Conservation (phyloP, 2,329 filamentous ascomycete genomes). For the Botryosphaeria agaves region DNA sequence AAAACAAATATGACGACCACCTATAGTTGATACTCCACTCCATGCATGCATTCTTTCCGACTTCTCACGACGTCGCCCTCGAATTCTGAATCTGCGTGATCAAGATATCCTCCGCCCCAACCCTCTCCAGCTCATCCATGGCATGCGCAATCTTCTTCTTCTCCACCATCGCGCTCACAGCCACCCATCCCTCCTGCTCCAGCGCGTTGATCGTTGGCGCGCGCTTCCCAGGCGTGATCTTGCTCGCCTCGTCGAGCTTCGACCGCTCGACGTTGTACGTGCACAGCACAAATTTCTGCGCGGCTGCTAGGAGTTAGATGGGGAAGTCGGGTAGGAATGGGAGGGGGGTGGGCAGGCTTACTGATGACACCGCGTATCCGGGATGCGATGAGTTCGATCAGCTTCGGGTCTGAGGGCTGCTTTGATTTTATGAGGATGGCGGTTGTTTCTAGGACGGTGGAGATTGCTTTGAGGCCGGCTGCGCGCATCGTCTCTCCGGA, state of each 20-base stretch:
- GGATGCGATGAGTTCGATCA: slow-evolving; percentile 70
- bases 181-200: slow-evolving; percentile 82
- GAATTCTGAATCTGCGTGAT: slow-evolving; percentile 77
- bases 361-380: slow-evolving; percentile 87
- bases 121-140: slow-evolving; percentile 67
- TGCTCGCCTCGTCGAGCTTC: slow-evolving; percentile 47
- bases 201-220: slow-evolving; percentile 83
- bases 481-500: slow-evolving; percentile 98
- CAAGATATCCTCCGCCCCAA: slow-evolving; percentile 71
- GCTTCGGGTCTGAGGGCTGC: slow-evolving; percentile 57
- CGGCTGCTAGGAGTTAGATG: slow-evolving; percentile 32
- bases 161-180: slow-evolving; percentile 86
- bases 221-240: slow-evolving; percentile 83
- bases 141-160: slow-evolving; percentile 68
- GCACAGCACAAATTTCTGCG: slow-evolving; percentile 85
- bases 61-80: no score
- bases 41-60: no score
- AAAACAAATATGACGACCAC: no score
- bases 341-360: slow-evolving; percentile 18
- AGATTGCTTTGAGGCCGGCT: slow-evolving; percentile 82
- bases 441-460: slow-evolving; percentile 76
- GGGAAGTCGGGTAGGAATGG: slow-evolving; percentile 4
- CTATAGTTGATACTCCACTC: no score
- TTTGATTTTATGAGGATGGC: slow-evolving; percentile 88
- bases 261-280: slow-evolving; percentile 81